Percentiles rank a stretch among this genome's conserved stretches.
Evolutionary conservation across 805 yeast species (phyloP).

Genomic region (Phaffomyces antillensis): DNA sequence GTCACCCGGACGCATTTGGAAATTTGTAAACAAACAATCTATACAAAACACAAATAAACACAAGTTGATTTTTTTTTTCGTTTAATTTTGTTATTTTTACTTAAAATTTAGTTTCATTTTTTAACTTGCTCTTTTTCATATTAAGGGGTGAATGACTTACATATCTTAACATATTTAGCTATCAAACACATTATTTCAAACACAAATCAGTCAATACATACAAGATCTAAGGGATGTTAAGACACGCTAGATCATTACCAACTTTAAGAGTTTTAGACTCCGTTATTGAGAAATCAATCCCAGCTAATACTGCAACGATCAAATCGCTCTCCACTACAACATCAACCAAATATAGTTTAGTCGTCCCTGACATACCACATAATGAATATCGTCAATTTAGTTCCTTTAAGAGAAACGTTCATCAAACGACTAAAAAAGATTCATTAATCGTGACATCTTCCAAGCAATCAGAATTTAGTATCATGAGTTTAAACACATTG

Average conservation of each 20-base stretch:
- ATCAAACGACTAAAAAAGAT: constrained; percentile 22
- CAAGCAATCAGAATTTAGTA: constrained; percentile 21
- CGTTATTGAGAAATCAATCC: constrained; percentile 7
- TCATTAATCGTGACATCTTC: constrained; percentile 17
- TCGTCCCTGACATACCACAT: constrained; percentile 19
- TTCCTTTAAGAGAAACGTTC: constrained; percentile 21
- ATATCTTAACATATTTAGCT: too few species aligned
- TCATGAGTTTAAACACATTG: constrained; percentile 47
- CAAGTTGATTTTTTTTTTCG: background rate
- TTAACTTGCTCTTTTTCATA: too few species aligned
- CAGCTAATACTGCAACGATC: constrained; percentile 4
- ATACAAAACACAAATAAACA: background rate
- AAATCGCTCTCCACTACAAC: constrained; percentile 6
- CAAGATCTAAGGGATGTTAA: constrained; percentile 15
- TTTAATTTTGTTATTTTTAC: too few species aligned
- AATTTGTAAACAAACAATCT: background rate
- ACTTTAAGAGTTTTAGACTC: constrained; percentile 16
- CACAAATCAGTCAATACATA: background rate
- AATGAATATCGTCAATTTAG: constrained; percentile 10
- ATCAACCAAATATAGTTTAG: constrained; percentile 15
- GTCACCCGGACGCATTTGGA: background rate
- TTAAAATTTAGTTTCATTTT: too few species aligned
- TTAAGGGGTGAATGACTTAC: too few species aligned
- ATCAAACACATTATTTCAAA: too few species aligned
- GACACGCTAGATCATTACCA: constrained; percentile 25